phyloP scores from a whole-genome alignment of 2,329 filamentous ascomycete species.

The Akanthomyces uredinophilus region DNA sequence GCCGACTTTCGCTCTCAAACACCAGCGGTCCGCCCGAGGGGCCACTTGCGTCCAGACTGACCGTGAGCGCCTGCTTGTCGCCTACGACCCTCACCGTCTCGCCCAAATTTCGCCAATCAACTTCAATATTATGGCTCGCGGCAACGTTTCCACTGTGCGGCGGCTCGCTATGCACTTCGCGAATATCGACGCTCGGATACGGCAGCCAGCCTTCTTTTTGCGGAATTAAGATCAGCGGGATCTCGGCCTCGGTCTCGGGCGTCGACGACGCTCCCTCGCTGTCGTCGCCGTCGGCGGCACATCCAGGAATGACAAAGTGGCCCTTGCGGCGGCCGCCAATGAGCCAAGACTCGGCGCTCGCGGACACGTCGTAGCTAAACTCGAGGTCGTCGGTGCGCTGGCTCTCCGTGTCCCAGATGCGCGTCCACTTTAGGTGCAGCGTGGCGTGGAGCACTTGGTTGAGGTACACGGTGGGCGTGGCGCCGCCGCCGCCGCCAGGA shows the following conservation, averaged over 20 bases:
- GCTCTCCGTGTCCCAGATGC: slow-evolving; percentile 52
- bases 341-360: slow-evolving; percentile 73
- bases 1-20: slow-evolving; percentile 51
- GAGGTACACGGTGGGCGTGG: slow-evolving; percentile 45
- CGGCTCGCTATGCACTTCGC: slow-evolving; percentile 43
- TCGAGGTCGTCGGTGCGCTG: slow-evolving; percentile 49
- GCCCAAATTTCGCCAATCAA: slow-evolving; percentile 72
- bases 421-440: slow-evolving; percentile 58
- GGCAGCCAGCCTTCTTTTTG: slow-evolving; percentile 72
- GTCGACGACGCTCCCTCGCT: slow-evolving; percentile 24
- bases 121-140: slow-evolving; percentile 55
- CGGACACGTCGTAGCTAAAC: slow-evolving; percentile 78
- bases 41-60: slow-evolving; percentile 65
- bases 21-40: slow-evolving; percentile 61
- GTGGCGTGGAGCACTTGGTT: slow-evolving; percentile 63
- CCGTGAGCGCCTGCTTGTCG: slow-evolving; percentile 65
- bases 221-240: slow-evolving; percentile 74
- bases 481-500: slow-evolving; percentile 19
- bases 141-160: slow-evolving; percentile 17
- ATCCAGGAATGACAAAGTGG: slow-evolving; percentile 60
- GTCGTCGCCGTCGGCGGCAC: slow-evolving; percentile 16
- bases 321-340: slow-evolving; percentile 76
- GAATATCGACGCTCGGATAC: slow-evolving; percentile 74
- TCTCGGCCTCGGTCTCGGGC: slow-evolving; percentile 48
- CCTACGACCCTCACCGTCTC: slow-evolving; percentile 71